Conservation (phyloP, 129 eudicot genomes). For the Flaveria sonorensis region DNA sequence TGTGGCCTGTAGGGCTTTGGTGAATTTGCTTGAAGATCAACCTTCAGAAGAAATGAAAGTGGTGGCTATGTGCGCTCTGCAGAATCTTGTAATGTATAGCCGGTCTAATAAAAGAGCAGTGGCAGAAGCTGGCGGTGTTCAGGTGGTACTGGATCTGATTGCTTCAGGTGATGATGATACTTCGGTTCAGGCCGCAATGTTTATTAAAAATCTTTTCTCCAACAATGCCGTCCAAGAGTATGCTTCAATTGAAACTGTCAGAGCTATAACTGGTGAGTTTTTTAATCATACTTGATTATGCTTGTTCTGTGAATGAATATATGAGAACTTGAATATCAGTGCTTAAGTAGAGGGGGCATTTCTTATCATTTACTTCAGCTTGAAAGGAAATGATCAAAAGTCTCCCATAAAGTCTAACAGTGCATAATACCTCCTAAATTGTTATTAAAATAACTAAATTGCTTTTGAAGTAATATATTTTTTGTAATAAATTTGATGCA, state of each 20-base stretch:
- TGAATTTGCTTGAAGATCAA: slow-evolving; percentile 93
- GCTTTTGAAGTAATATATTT: neutral
- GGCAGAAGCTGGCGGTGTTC: slow-evolving; percentile 99
- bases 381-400: slow-evolving; percentile 1
- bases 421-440: neutral
- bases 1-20: slow-evolving; percentile 92
- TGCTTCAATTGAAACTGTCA: slow-evolving; percentile 98
- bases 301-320: slow-evolving; percentile 14
- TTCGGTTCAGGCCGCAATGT: slow-evolving; percentile 97
- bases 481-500: neutral
- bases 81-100: slow-evolving; percentile 97
- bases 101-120: slow-evolving; percentile 97
- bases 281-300: slow-evolving; percentile 4
- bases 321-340: slow-evolving; percentile 9
- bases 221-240: slow-evolving; percentile 96
- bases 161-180: slow-evolving; percentile 88
- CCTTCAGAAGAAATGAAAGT: slow-evolving; percentile 99
- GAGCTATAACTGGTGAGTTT: slow-evolving; percentile 89
- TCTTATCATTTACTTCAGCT: neutral
- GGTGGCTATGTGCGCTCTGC: slow-evolving; percentile 94
- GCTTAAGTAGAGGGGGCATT: neutral
- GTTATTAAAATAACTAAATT: neutral
- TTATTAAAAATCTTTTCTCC: slow-evolving; percentile 84
- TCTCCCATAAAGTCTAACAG: neutral
- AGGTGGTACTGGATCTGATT: slow-evolving; percentile 87